Evolutionary conservation across 106 monocot genomes (phyloP), one percentile per base, ranked within the genome.

Genomic region (Allium sativum): DNA sequence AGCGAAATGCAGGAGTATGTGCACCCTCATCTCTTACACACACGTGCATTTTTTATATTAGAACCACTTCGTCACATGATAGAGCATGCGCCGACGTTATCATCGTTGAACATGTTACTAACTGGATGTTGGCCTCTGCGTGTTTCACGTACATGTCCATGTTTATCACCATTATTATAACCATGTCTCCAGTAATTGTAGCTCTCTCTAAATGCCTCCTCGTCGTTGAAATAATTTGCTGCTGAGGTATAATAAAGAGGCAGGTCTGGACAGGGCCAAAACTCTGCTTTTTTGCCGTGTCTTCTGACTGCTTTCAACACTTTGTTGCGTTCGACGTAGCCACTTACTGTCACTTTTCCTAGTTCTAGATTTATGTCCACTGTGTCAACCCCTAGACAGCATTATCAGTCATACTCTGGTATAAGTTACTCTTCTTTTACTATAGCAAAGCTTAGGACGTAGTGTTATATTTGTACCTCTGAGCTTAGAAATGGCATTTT

Each of bases 171-270:
- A 59, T 75, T 86, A 81, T 31, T 31, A 31, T 86, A 86, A 40
- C 86, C 86, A 22, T 86, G 86, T 55, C 70, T 58, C 69, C 72
- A 78, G 59, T 86, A 86, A 67, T 86, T 86, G 70, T 86, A 82
- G 70, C 78, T 78, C 47, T 81, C 76, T 0, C 76, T 52, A 59
- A 47, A 82, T 0, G 69, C 61, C 16, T 76, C 72, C 17, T 81
- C 72, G 55, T 82, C 82, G 3, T 40, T 10, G 70, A 73, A 82
- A 77, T 79, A 87, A 59, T 82, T 42, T 11, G 44, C 40, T 1
- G 62, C 58, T 6, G 65, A 42, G 9, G 87, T 77, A 79, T 74
- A 79, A 74, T 71, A 72, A 12, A 53, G 55, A 1, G 82, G 78
- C n/a, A 55, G 65, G 67, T 78, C 65, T 9, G 77, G 80, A 61